phyloP scores from a whole-genome alignment of 768 basidiomycete genomes.

The Mycena haematopus region DNA sequence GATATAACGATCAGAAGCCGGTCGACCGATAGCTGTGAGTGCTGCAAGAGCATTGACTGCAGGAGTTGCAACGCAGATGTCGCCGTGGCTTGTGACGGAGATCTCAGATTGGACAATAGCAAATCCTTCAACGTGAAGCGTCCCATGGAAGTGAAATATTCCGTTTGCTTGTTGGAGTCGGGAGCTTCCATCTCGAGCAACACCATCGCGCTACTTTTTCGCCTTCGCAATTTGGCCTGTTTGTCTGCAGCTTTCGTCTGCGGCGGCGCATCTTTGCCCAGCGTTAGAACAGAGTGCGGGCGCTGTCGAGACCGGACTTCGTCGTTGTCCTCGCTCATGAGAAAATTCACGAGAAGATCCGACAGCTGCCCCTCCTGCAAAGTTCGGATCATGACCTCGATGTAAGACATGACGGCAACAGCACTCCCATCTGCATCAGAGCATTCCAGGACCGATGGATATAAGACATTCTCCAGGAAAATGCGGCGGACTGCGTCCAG shows the following conservation, averaged over 20 bases:
- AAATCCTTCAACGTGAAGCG: conserved; percentile 94
- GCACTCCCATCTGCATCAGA: conserved; percentile 94
- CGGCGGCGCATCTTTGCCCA: conserved; percentile 46
- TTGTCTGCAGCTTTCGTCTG: conserved; percentile 45
- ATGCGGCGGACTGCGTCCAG: conserved; percentile 82
- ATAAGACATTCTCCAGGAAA: conserved; percentile 92
- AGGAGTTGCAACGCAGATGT: conserved; percentile 84
- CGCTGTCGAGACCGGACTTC: conserved; percentile 55
- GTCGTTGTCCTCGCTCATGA: conserved; percentile 86
- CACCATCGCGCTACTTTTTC: conserved; percentile 91
- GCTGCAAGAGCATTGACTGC: conserved; percentile 72
- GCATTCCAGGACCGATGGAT: conserved; percentile 92
- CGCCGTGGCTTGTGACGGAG: conserved; percentile 65
- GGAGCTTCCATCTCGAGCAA: conserved; percentile 87
- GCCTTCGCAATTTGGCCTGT: conserved; percentile 55
- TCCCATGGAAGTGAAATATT: conserved; percentile 87
- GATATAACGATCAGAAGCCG: conserved; percentile 73
- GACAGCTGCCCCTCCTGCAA: conserved; percentile 72
- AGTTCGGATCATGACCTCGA: conserved; percentile 86
- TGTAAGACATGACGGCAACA: conserved; percentile 94
- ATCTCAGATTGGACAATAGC: conserved; percentile 78
- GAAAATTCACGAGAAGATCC: conserved; percentile 76
- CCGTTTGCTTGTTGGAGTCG: conserved; percentile 69
- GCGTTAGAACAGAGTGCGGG: conserved; percentile 51
- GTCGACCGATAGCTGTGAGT: conserved; percentile 68